phyloP scores from a whole-genome alignment of 2,329 filamentous ascomycete species.

The Fusarium armeniacum region DNA sequence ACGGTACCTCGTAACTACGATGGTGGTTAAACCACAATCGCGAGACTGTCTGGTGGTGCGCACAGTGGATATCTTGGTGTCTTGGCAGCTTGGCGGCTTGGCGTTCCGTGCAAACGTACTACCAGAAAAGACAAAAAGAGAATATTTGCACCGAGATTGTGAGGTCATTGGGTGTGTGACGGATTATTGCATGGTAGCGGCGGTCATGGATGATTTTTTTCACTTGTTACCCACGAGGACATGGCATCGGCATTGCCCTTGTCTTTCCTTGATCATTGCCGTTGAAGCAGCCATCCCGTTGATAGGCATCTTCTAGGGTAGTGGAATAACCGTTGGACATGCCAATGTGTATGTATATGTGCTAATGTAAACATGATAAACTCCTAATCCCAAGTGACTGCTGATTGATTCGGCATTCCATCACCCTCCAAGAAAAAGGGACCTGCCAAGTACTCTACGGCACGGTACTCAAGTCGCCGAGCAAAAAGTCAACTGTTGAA shows the following conservation, averaged over 20 bases:
- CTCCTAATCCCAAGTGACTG: not conserved
- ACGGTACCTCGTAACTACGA: conserved; percentile 18
- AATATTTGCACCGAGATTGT: conserved; percentile 34
- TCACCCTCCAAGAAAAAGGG: conserved; percentile 16
- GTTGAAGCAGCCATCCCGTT: not conserved
- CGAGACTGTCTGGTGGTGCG: conserved; percentile 44
- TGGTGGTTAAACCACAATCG: conserved; percentile 14
- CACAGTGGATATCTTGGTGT: conserved; percentile 40
- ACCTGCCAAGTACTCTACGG: conserved; percentile 9
- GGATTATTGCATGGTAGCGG: conserved; percentile 32
- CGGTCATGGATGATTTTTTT: conserved; percentile 16
- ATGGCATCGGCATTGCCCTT: conserved; percentile 17
- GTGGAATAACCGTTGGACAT: conserved; percentile 20
- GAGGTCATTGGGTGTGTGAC: conserved; percentile 47
- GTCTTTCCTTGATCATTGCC: conserved; percentile 17
- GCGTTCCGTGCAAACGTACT: conserved; percentile 28
- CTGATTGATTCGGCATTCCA: conserved; percentile 30
- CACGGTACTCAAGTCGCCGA: conserved; percentile 31
- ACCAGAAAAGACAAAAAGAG: conserved; percentile 18
- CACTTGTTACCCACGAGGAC: conserved; percentile 7
- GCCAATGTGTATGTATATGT: not conserved
- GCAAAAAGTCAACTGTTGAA: conserved; percentile 23
- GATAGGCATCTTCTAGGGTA: conserved; percentile 11
- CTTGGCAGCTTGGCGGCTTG: conserved; percentile 42
- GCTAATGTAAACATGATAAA: too few relatives aligned